Conservation (phyloP, 2,329 filamentous ascomycete genomes). For the Cercospora zeae-maydis region DNA sequence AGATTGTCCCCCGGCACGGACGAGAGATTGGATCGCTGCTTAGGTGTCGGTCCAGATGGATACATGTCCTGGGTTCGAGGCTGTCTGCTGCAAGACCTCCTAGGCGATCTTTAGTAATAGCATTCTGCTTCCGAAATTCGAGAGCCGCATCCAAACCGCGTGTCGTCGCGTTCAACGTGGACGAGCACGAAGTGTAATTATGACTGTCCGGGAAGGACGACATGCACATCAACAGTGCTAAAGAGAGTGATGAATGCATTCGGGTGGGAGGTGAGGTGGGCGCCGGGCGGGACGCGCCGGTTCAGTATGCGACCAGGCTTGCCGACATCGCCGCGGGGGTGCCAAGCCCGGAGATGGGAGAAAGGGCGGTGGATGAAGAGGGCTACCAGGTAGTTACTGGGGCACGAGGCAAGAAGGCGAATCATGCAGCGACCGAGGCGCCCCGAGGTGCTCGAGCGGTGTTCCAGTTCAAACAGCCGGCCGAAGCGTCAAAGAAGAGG, state of each 20-base stretch:
- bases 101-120: too few relatives aligned
- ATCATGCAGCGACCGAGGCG: neutral
- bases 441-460: neutral
- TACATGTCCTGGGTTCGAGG: too few relatives aligned
- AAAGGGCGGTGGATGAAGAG: neutral
- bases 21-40: too few relatives aligned
- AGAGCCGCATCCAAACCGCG: too few relatives aligned
- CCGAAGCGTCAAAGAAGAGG: neutral
- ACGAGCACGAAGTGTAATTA: too few relatives aligned
- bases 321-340: neutral
- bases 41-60: too few relatives aligned
- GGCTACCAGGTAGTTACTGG: neutral
- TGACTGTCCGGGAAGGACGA: too few relatives aligned
- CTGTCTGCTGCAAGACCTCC: too few relatives aligned
- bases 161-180: too few relatives aligned
- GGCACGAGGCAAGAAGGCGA: neutral
- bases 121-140: too few relatives aligned
- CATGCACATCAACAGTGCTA: neutral
- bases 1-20: too few relatives aligned
- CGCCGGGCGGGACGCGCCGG: too few relatives aligned
- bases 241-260: neutral
- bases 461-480: neutral
- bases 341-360: neutral
- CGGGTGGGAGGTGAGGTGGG: neutral
- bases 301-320: neutral